Evolutionary conservation across 2,329 filamentous ascomycete genomes (phyloP).

Genomic region (Fusarium pseudocircinatum): DNA sequence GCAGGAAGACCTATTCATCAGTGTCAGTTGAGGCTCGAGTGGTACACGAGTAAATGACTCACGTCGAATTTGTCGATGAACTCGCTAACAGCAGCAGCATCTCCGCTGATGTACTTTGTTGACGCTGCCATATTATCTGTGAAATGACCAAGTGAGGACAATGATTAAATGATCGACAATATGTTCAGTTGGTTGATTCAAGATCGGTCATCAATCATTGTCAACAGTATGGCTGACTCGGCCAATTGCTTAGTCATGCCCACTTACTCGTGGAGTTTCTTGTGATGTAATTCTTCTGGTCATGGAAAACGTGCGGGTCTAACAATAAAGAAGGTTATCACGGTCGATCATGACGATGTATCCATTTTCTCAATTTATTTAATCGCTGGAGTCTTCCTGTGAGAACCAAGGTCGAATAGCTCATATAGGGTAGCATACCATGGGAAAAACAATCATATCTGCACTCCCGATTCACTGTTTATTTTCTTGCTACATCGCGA

Average conservation of each 20-base stretch:
- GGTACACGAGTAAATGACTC: conserved; percentile 52
- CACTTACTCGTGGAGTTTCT: neutral
- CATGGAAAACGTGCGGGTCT: neutral
- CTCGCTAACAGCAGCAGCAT: conserved; percentile 77
- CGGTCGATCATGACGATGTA: neutral
- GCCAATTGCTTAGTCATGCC: conserved; percentile 24
- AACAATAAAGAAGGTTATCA: neutral
- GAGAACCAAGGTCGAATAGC: neutral
- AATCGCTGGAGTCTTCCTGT: neutral
- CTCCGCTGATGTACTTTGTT: conserved; percentile 79
- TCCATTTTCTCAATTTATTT: neutral
- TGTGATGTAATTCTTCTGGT: neutral
- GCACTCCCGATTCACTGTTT: neutral
- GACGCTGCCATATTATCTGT: conserved; percentile 40
- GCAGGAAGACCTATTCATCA: conserved; percentile 78
- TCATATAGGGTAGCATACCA: conserved; percentile 7
- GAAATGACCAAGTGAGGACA: neutral
- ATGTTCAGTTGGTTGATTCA: neutral
- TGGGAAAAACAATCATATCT: neutral
- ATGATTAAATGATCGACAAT: neutral
- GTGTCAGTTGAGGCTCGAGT: neutral
- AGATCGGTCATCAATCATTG: neutral
- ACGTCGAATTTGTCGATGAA: conserved; percentile 96
- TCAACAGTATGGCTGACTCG: conserved; percentile 7
- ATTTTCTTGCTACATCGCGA: neutral